Evolutionary conservation across 2,329 filamentous ascomycete genomes (phyloP), one percentile per base, ranked within the genome.

Genomic region (Arthrinium phaeospermum): DNA sequence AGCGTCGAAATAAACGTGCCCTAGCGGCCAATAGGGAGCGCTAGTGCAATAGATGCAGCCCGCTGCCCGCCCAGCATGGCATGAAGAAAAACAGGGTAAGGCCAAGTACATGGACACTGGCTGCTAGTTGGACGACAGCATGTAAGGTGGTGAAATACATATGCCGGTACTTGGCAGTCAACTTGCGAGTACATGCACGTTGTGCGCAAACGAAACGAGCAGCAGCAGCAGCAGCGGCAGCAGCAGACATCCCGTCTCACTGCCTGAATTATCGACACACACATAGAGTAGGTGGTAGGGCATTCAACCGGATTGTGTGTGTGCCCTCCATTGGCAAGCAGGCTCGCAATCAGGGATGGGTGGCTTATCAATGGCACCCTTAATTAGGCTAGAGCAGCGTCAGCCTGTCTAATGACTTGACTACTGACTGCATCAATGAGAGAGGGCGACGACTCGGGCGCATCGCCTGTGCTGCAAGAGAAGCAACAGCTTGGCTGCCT

Each of bases 1-100:
- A 74, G 72, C 70, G 76, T 77, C 74, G 72, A 77, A 75, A 78
- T 77, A 77, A 77, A 77, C 76, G 75, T 78, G 77, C 76, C 72
- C 76, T 77, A 77, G 76, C 74, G 74, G 73, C 73, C 72, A 75
- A 74, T 72, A 67, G 71, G 72, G 47, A 70, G 53, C 67, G 67
- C 71, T 71, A 71, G 47, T 61, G 49, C 45, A 69, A 41, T 41
- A 64, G 57, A 64, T 64, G 30, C 51, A 44, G 64, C 70, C 49
- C 57, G 57, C 57, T 41, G 57, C 30, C 57, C 57, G 57, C 34
- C 57, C 57, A 64, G 57, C 57, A 64, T 64, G 57, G 57, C 57
- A 64, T n/a, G 19, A 64, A 41, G 34, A 22, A n/a, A 37, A n/a
- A 37, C 22, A 37, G 27, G 19, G 53, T 12, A 34, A 22, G 30